Evolutionary conservation across 805 yeast species (phyloP).

Genomic region (Zygotorulaspora chibaensis): DNA sequence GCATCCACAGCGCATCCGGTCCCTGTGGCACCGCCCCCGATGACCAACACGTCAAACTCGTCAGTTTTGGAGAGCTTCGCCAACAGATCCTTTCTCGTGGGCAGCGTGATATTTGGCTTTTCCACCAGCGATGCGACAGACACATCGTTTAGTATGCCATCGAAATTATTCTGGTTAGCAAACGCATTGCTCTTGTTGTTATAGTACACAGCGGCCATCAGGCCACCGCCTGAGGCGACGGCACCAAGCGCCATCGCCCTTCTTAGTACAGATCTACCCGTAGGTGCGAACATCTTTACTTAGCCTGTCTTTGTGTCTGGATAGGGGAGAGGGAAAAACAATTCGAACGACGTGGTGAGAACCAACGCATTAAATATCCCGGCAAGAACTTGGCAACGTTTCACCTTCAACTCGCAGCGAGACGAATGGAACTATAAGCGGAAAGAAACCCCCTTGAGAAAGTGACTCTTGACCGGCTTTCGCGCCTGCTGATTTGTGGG

Average conservation of each 20-base stretch:
- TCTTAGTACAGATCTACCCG: constrained; percentile 8
- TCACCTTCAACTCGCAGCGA: no score
- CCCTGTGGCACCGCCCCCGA: constrained; percentile 98
- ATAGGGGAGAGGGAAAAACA: no score
- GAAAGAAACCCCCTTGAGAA: no score
- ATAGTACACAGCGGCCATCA: constrained; percentile 9
- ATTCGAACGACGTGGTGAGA: no score
- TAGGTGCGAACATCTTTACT: constrained; percentile 11
- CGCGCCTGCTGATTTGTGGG: no score
- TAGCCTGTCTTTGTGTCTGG: no score
- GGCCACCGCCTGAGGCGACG: constrained; percentile 13
- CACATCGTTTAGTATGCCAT: constrained; percentile 12
- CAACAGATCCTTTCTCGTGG: constrained; percentile 52
- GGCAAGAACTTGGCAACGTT: no score
- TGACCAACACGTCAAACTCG: constrained; percentile 73
- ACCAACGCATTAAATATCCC: no score
- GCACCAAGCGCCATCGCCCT: constrained; percentile 11
- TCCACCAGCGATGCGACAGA: constrained; percentile 15
- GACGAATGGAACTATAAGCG: no score
- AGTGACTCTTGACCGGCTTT: no score
- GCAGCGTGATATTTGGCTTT: constrained; percentile 27
- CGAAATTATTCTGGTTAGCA: background rate
- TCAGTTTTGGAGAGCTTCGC: constrained; percentile 42
- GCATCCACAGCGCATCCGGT: constrained; percentile 93
- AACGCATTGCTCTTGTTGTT: background rate